phyloP scores from a whole-genome alignment of 2,329 filamentous ascomycete genomes.

The Colletotrichum sp. region DNA sequence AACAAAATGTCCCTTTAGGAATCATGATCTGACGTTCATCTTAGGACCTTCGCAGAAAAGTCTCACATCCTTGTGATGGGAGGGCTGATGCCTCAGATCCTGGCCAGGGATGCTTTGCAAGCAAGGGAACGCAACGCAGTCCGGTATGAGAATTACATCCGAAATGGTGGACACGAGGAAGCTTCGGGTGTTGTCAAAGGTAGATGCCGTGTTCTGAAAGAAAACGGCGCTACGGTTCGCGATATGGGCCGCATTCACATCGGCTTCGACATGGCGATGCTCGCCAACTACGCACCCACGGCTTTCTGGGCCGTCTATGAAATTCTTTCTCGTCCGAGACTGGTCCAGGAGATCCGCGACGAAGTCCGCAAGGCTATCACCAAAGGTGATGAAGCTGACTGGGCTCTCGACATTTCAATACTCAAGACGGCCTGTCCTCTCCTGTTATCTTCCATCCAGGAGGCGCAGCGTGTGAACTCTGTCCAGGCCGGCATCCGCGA shows the following conservation, averaged over 20 bases:
- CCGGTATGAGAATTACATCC: background rate
- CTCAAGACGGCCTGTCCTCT: conserved; percentile 37
- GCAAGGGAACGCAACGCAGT: background rate
- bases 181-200: background rate
- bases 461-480: conserved; percentile 35
- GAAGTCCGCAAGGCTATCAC: conserved; percentile 35
- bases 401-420: conserved; percentile 34
- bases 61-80: background rate
- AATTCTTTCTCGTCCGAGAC: conserved; percentile 41
- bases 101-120: background rate
- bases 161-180: background rate
- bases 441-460: conserved; percentile 38
- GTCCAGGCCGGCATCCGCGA: conserved; percentile 31
- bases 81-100: background rate
- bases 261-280: conserved; percentile 32
- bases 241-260: background rate
- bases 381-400: background rate
- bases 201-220: background rate
- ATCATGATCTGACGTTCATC: background rate
- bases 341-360: conserved; percentile 41
- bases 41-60: background rate
- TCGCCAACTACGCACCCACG: conserved; percentile 46
- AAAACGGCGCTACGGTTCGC: background rate
- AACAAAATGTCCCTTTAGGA: fast-evolving
- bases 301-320: conserved; percentile 50